Evolutionary conservation across 2,329 filamentous ascomycete species (phyloP), one percentile per base, ranked within the genome.

Genomic region (Bimuria novae-zelandiae): DNA sequence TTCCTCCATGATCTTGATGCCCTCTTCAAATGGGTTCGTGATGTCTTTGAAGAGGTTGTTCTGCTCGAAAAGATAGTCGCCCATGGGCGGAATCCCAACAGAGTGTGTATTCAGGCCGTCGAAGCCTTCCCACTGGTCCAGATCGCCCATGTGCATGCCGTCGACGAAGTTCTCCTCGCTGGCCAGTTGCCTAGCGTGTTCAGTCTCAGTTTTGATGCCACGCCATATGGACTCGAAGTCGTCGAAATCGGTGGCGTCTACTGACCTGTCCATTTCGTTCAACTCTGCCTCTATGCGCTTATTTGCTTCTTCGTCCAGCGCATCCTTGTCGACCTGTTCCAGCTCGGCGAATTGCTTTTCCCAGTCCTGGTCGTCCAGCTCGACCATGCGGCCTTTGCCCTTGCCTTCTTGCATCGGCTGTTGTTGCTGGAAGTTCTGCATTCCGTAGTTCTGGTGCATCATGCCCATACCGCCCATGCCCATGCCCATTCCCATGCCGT

Each of bases 281-380:
- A 97, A 82, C 79, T 97, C 92, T 55, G 84, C 84, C 78, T 95
- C 92, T 64, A 93, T 90, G 16, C 88, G 89, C 54, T 82, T 81
- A 57, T 90, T 88, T 48, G 89, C 89, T 68, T 87, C 79, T 30
- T 77, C 79, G 57, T 86, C 84, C 52, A 83, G 73, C 50, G 79
- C 72, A 51, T 80, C 73, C 64, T 82, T 76, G 68, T 87, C 83
- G 55, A 86, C 80, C 57, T 88, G 77, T 71, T 93, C 90, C 71
- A 97, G 87, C 75, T 94, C 86, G 52, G 91, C 89, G 74, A 99
- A 99, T 74, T 97, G 92, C 65, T 92, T 90, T 76, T 97, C 93
- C 94, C 94, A 97, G 69, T 96, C 89, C 68, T 88, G 74, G 64
- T 99, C 93, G 71, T 97, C 91, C 21, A 97, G 83, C 77, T 97